Evolutionary conservation across 2,329 filamentous ascomycete genomes (phyloP), one percentile per base, ranked within the genome.

Genomic region (Diaporthe batatas): DNA sequence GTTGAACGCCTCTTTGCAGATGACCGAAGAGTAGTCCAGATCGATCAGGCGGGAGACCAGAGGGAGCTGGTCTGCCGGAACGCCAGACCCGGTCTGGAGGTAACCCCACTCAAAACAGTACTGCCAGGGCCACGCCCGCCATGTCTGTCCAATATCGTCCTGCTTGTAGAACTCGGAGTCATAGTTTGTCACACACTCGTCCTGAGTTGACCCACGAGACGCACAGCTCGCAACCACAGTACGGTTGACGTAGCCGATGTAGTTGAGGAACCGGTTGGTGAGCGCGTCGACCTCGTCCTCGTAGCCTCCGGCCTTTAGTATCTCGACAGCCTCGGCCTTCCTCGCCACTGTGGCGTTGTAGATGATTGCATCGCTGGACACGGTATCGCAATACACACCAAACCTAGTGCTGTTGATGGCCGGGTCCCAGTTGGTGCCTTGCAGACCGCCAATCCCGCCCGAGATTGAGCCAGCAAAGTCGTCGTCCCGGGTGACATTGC

Each of bases 91-190:
- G 0, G 92, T 94, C 76, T 92, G 89, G 65, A 95, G 89, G 82
- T 90, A 96, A 12, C 94, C 94, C 93, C 93, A 96, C 83, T 90
- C 84, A 7, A 86, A 89, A 81, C 88, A 90, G 51, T 85, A 86
- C 74, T 90, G 88, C 76, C 87, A 90, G 0, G 81, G 76, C 88
- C 88, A 90, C 32, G 84, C 80, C 0, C 87, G 82, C 78, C 79
- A 88, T 68, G 78, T 79, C 73, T 85, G 83, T 6, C 79, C 73
- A 64, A 84, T 81, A 70, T 81, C 79, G 72, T 82, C 79, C 25
- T 79, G 77, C 39, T 74, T 72, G 73, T 83, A 84, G 67, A 81
- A 82, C 0, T 76, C 76, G 5, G 78, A 21, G 73, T 84, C 78
- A 65, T 78, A 80, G 39, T 79, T 83, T 44, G 78, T 75, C 69